Evolutionary conservation across 1,284 basidiomycete species (phyloP).

Genomic region (Trichosporon sp.): DNA sequence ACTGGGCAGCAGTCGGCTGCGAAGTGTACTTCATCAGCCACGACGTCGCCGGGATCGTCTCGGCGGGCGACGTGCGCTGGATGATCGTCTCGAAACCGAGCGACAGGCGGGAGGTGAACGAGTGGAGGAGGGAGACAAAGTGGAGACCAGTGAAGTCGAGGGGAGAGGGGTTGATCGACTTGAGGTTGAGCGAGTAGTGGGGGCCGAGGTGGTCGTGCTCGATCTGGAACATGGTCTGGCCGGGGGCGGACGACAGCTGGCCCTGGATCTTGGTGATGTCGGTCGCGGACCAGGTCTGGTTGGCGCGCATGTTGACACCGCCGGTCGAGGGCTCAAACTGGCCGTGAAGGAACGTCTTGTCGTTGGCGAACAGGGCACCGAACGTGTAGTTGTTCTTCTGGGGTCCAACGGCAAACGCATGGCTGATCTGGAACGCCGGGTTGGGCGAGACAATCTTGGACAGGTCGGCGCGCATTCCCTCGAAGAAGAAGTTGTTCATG

Average conservation of each 20-base stretch:
- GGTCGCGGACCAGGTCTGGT: constrained; percentile 76
- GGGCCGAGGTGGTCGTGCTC: constrained; percentile 91
- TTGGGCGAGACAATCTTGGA: constrained; percentile 88
- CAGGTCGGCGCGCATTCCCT: constrained; percentile 92
- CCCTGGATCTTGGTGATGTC: constrained; percentile 84
- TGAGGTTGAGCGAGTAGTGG: constrained; percentile 83
- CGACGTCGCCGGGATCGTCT: constrained; percentile 70
- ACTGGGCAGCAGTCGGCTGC: constrained; percentile 48
- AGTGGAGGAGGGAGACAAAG: constrained; percentile 89
- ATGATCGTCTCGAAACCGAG: constrained; percentile 85
- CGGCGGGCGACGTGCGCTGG: constrained; percentile 67
- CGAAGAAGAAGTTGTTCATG: constrained; percentile 91
- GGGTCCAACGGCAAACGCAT: constrained; percentile 69
- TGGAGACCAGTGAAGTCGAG: constrained; percentile 89
- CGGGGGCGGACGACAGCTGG: constrained; percentile 53
- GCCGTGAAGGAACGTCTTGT: constrained; percentile 73
- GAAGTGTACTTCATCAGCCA: constrained; percentile 85
- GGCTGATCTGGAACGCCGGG: constrained; percentile 96
- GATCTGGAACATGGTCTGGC: constrained; percentile 82
- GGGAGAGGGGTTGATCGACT: constrained; percentile 88
- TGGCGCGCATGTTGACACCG: constrained; percentile 79
- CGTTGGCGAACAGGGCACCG: constrained; percentile 84
- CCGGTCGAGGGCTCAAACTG: constrained; percentile 82
- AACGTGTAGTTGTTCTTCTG: constrained; percentile 83
- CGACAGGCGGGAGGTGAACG: constrained; percentile 85